Percentiles rank a stretch among this genome's conserved stretches.
These are phyloP conservation scores for Eremomyces bilateralis DNA, from an alignment of 495 filamentous ascomycete species.

Conservation along the genomic window DNA sequence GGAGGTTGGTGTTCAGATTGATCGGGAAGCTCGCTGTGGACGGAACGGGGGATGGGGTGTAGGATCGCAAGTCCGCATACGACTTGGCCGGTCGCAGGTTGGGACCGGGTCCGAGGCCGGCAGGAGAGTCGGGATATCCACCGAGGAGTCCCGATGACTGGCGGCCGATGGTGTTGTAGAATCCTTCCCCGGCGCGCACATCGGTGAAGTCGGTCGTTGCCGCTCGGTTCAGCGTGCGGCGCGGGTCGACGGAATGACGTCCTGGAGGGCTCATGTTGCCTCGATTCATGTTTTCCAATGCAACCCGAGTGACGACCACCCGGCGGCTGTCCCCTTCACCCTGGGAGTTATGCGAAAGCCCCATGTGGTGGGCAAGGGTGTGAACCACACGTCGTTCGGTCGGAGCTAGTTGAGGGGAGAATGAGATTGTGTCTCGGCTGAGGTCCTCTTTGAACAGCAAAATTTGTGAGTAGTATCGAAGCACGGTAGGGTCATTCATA, in stretches of 20 bases:
- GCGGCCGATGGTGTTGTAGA: slow-evolving; percentile 53
- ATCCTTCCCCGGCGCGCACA: slow-evolving; percentile 45
- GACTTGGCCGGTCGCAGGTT: slow-evolving; percentile 93
- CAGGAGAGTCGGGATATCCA: slow-evolving; percentile 65
- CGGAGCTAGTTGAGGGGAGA: slow-evolving; percentile 59
- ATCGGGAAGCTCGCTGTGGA: slow-evolving; percentile 77
- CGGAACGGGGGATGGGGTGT: slow-evolving; percentile 80
- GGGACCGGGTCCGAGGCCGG: slow-evolving; percentile 32
- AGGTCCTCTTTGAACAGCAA: slow-evolving; percentile 69
- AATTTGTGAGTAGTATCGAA: slow-evolving; percentile 74
- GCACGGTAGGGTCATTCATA: slow-evolving; percentile 73
- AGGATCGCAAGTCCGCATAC: slow-evolving; percentile 84
- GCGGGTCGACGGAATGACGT: slow-evolving; percentile 42
- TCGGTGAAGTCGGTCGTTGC: slow-evolving; percentile 98
- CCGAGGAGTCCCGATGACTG: slow-evolving; percentile 58
- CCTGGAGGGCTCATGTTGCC: slow-evolving; percentile 44
- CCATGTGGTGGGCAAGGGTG: slow-evolving; percentile 88
- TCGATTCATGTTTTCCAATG: slow-evolving; percentile 25
- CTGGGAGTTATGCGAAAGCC: slow-evolving; percentile 67
- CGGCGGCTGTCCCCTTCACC: slow-evolving; percentile 70
- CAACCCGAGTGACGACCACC: slow-evolving; percentile 66
- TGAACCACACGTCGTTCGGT: slow-evolving; percentile 75
- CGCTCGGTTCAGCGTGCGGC: slow-evolving; percentile 70
- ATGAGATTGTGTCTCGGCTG: slow-evolving; percentile 55
- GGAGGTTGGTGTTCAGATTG: slow-evolving; percentile 18